Conservation (phyloP, 257 asterid genomes). For the Solanum sitiens region DNA sequence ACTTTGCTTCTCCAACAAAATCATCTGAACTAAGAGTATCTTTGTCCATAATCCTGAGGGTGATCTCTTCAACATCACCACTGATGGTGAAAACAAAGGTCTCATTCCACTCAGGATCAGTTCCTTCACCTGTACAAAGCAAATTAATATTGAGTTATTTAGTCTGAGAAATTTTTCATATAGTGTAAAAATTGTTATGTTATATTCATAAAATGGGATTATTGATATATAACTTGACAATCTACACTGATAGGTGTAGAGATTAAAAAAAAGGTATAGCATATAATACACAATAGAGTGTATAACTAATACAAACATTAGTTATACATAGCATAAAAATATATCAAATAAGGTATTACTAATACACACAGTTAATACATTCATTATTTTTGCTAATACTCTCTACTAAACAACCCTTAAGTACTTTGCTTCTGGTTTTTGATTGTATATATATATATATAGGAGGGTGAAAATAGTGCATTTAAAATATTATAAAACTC, state of each 20-base stretch:
- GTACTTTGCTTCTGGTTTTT: neutral
- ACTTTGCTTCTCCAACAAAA: slow-evolving; percentile 71
- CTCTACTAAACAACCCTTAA: neutral
- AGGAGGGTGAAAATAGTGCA: neutral
- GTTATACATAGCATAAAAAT: too few species aligned
- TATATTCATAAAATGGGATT: neutral
- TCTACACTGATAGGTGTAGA: neutral
- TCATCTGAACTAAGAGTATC: slow-evolving; percentile 54
- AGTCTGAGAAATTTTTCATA: neutral
- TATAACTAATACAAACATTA: too few species aligned
- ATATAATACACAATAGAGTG: too few species aligned
- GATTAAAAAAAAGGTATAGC: neutral
- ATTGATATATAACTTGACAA: neutral
- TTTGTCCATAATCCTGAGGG: slow-evolving; percentile 59
- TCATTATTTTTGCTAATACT: neutral
- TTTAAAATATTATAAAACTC: neutral
- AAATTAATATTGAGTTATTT: neutral
- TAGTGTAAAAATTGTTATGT: neutral
- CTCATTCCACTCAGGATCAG: slow-evolving; percentile 77
- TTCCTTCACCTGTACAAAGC: slow-evolving; percentile 37
- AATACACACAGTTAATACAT: neutral
- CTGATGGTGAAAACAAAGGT: slow-evolving; percentile 59
- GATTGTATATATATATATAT: too few species aligned
- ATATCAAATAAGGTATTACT: neutral
- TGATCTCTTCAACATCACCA: slow-evolving; percentile 32